Conservation (phyloP, 2,329 filamentous ascomycete genomes). For the Sporothrix inflata region DNA sequence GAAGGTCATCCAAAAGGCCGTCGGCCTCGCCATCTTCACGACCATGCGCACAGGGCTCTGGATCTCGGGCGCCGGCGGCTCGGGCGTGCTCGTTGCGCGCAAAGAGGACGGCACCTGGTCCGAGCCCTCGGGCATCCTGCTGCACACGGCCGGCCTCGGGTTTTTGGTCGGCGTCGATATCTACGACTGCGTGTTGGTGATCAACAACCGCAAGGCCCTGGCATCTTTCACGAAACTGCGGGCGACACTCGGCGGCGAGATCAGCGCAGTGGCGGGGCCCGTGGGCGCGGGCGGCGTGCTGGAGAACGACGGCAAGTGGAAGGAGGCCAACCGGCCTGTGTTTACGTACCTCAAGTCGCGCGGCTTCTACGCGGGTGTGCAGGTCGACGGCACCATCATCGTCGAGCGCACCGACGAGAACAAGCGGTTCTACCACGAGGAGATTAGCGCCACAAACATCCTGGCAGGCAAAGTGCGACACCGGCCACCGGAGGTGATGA, state of each 20-base stretch:
- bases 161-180: constrained; percentile 84
- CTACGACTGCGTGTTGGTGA: constrained; percentile 86
- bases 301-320: constrained; percentile 53
- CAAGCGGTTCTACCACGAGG: constrained; percentile 76
- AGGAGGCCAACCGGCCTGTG: constrained; percentile 47
- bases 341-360: constrained; percentile 81
- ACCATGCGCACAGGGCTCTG: constrained; percentile 63
- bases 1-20: constrained; percentile 65
- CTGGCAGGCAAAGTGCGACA: constrained; percentile 49
- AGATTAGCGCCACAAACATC: constrained; percentile 52
- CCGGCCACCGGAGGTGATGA: constrained; percentile 29
- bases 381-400: constrained; percentile 84
- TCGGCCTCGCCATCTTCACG: constrained; percentile 72
- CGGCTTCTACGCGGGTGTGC: constrained; percentile 84
- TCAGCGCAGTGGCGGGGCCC: constrained; percentile 72
- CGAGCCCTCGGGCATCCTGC: constrained; percentile 78
- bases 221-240: constrained; percentile 76
- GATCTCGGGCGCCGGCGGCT: constrained; percentile 61
- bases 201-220: constrained; percentile 76
- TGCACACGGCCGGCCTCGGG: constrained; percentile 78
- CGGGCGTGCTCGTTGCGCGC: constrained; percentile 62
- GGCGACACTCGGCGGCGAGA: constrained; percentile 76
- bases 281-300: constrained; percentile 73
- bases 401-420: constrained; percentile 87
- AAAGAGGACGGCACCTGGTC: constrained; percentile 66